Percentiles rank a stretch among this genome's conserved stretches.
These are phyloP conservation scores for Paramecium sexaurelia DNA, from an alignment of 73 alveolate genomes.

Conservation along the genomic window DNA sequence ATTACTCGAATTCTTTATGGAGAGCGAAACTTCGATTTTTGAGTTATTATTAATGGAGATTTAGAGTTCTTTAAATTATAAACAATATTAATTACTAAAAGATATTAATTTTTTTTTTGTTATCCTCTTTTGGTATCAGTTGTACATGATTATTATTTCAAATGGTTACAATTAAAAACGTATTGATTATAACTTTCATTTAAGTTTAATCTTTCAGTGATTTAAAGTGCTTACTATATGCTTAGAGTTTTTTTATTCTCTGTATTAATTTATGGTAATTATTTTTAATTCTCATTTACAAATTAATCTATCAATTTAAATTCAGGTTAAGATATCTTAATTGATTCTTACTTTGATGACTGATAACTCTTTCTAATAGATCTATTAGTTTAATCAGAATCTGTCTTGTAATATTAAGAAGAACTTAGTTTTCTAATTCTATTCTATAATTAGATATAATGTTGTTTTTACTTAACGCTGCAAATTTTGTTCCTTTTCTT, in stretches of 20 bases:
- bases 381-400: not conserved
- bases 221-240: not conserved
- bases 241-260: not conserved
- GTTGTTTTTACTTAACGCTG: not conserved
- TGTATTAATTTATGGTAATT: not conserved
- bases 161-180: not conserved
- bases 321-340: not conserved
- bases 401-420: not conserved
- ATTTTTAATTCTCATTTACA: not conserved
- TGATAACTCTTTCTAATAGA: not conserved
- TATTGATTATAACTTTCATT: not conserved
- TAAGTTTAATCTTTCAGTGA: not conserved
- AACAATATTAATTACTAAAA: not conserved
- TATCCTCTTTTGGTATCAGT: not conserved
- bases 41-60: not conserved
- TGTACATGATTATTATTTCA: not conserved
- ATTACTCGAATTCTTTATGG: not conserved
- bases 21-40: not conserved
- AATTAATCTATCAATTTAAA: not conserved
- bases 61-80: not conserved
- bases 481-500: not conserved
- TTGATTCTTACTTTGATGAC: not conserved
- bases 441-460: not conserved
- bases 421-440: conserved; percentile 21
- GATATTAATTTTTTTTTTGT: not conserved